A percentile compares a stretch with the other conserved stretches of the same genome.
phyloP scores from a whole-genome alignment of 768 basidiomycete genomes.

The Suillus brevipes region DNA sequence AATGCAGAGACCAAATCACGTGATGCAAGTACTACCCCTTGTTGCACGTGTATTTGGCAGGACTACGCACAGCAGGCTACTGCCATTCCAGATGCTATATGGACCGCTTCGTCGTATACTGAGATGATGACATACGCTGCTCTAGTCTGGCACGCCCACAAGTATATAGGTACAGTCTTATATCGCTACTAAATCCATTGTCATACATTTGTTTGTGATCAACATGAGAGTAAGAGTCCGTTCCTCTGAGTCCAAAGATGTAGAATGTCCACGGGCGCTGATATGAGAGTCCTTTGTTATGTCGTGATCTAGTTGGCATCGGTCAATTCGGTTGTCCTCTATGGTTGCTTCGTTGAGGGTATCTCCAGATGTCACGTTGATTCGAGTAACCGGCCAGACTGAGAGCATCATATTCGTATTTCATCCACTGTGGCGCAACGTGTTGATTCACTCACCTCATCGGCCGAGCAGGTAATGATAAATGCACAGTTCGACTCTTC shows the following conservation, averaged over 20 bases:
- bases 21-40: too few species aligned
- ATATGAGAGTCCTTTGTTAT: not conserved
- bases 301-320: not conserved
- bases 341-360: not conserved
- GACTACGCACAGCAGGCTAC: not conserved
- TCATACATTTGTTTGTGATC: slow-evolving; percentile 1
- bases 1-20: too few species aligned
- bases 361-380: not conserved
- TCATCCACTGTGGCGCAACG: not conserved
- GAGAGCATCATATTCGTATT: not conserved
- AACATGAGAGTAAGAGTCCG: not conserved
- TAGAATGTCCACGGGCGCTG: not conserved
- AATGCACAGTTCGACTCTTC: not conserved
- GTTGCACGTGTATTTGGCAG: too few species aligned
- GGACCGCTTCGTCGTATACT: not conserved
- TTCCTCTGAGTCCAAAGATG: not conserved
- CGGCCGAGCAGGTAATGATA: not conserved
- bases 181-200: not conserved
- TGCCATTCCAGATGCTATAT: not conserved
- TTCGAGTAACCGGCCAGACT: not conserved
- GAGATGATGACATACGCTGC: not conserved
- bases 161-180: not conserved
- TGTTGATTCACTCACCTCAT: not conserved
- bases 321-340: not conserved
- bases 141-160: not conserved